Evolutionary conservation across 768 basidiomycete genomes (phyloP).

Genomic region (Mycena alexandri): DNA sequence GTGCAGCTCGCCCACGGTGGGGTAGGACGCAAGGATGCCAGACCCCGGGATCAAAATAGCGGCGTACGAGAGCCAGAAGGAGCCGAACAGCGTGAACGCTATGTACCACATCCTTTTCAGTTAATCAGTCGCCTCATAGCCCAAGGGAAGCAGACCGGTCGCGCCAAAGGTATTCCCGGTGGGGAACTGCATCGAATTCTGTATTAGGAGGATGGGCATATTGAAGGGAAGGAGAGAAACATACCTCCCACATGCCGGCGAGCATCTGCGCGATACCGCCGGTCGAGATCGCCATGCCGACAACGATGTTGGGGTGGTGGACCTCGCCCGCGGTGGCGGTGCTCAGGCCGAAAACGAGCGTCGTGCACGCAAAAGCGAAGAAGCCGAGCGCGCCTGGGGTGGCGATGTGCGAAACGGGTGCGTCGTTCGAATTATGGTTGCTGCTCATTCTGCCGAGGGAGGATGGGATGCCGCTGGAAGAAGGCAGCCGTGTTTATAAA

Average conservation of each 20-base stretch:
- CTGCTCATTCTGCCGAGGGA: conserved; percentile 30
- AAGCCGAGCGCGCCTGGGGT: conserved; percentile 80
- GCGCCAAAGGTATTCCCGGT: conserved; percentile 78
- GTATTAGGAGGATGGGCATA: conserved; percentile 23
- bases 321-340: conserved; percentile 71
- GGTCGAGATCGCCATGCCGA: conserved; percentile 88
- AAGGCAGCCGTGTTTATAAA: conserved; percentile 26
- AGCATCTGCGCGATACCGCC: conserved; percentile 88
- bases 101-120: conserved; percentile 20
- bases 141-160: conserved; percentile 73
- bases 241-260: conserved; percentile 86
- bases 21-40: conserved; percentile 71
- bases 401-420: conserved; percentile 50
- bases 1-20: conserved; percentile 50
- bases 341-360: conserved; percentile 81
- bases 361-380: conserved; percentile 87
- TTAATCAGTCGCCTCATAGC: conserved; percentile 56
- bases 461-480: conserved; percentile 15
- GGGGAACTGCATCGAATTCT: conserved; percentile 56
- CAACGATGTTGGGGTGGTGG: conserved; percentile 71
- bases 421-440: conserved; percentile 21
- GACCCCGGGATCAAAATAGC: conserved; percentile 77
- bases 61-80: conserved; percentile 90
- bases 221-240: conserved; percentile 23
- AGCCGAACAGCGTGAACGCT: conserved; percentile 88